A percentile compares a stretch with the other conserved stretches of the same genome.
Conservation (phyloP, 441 rosid species). For the Eutrema salsugineum region DNA sequence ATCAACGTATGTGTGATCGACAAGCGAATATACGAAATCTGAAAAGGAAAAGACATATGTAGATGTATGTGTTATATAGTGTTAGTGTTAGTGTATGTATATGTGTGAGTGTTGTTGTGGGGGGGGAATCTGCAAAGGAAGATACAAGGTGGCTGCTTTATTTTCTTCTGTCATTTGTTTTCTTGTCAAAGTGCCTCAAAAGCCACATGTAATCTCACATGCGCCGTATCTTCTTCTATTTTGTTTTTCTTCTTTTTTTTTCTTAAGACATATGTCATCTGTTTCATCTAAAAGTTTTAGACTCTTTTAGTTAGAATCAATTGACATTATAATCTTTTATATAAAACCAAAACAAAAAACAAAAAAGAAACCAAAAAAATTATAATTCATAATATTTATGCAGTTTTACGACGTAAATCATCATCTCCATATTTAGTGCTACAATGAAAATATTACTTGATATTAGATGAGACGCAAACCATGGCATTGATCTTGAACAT, state of each 20-base stretch:
- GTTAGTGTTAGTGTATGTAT: background rate
- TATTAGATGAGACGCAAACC: background rate
- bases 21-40: background rate
- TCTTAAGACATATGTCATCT: background rate
- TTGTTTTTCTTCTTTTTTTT: background rate
- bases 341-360: no score
- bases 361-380: no score
- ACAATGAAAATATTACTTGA: background rate
- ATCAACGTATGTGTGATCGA: background rate
- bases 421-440: background rate
- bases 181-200: conserved; percentile 21
- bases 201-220: conserved; percentile 33
- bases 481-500: background rate
- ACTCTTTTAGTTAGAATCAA: background rate
- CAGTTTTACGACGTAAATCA: background rate
- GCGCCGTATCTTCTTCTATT: background rate
- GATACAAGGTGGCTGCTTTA: conserved; percentile 30
- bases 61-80: background rate
- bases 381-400: background rate
- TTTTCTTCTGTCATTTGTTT: conserved; percentile 19
- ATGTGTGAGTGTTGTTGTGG: conserved; percentile 25
- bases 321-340: background rate
- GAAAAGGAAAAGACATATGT: background rate
- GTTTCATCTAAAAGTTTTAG: background rate
- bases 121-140: conserved; percentile 27